Conservation (phyloP, 73 alveolate species). For the Paramecium sexaurelia region DNA sequence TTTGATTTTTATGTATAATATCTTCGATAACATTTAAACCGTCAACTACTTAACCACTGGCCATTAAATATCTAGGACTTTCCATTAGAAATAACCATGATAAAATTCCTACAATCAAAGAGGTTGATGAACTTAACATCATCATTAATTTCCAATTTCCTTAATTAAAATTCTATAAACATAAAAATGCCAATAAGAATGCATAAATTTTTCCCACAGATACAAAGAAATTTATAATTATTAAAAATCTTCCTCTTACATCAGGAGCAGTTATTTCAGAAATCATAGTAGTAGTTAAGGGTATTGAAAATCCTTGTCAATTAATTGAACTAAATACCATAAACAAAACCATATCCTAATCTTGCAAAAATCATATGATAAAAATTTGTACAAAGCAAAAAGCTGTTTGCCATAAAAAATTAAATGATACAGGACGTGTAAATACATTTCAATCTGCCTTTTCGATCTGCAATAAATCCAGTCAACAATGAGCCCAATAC, state of each 20-base stretch:
- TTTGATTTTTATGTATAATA: conserved; percentile 54
- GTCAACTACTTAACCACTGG: conserved; percentile 50
- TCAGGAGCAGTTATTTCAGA: conserved; percentile 59
- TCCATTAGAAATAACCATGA: conserved; percentile 37
- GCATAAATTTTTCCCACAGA: conserved; percentile 63
- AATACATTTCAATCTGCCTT: conserved; percentile 47
- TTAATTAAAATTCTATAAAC: conserved; percentile 33
- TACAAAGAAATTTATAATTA: conserved; percentile 61
- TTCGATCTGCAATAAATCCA: conserved; percentile 48
- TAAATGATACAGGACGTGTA: not conserved
- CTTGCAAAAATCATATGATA: conserved; percentile 51
- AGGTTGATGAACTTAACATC: conserved; percentile 54
- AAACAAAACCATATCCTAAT: conserved; percentile 61
- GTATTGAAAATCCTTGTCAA: conserved; percentile 58
- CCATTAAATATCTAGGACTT: conserved; percentile 65
- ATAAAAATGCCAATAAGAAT: conserved; percentile 55
- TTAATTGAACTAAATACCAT: not conserved
- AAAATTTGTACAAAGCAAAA: not conserved
- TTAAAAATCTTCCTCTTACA: conserved; percentile 65
- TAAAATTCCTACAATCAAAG: conserved; percentile 47
- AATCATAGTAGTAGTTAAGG: conserved; percentile 65
- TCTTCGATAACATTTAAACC: conserved; percentile 57
- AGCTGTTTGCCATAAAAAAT: conserved; percentile 41
- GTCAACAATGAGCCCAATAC: conserved; percentile 50
- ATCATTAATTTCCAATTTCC: conserved; percentile 70